Conservation (phyloP, 108 stramenopile species). For the Parietichytrium sp. region DNA sequence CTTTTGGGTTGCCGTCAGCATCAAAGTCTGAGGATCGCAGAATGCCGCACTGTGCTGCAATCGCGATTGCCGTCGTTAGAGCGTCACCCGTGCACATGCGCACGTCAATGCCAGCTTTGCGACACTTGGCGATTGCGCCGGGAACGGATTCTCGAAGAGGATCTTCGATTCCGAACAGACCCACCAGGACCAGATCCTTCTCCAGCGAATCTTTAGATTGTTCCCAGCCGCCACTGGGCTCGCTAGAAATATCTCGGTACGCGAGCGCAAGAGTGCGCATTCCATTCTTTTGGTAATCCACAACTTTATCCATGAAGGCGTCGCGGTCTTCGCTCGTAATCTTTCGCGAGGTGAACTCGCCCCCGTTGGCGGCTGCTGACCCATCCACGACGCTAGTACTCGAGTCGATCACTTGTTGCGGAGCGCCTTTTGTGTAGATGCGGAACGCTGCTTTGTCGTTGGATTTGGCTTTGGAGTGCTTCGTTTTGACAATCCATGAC, state of each 20-base stretch:
- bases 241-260: constrained; percentile 64
- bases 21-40: constrained; percentile 44
- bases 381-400: constrained; percentile 62
- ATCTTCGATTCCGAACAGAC: constrained; percentile 92
- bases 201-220: constrained; percentile 43
- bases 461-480: background rate
- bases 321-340: constrained; percentile 52
- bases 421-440: constrained; percentile 80
- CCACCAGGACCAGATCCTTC: constrained; percentile 69
- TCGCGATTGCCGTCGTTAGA: constrained; percentile 87
- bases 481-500: constrained; percentile 76
- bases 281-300: constrained; percentile 70
- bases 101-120: constrained; percentile 80
- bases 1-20: constrained; percentile 60
- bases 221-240: background rate
- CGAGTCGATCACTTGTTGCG: constrained; percentile 72
- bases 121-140: constrained; percentile 75
- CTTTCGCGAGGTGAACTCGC: constrained; percentile 41
- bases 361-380: constrained; percentile 40
- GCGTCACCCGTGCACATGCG: constrained; percentile 96
- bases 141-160: constrained; percentile 87
- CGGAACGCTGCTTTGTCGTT: constrained; percentile 65
- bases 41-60: constrained; percentile 74
- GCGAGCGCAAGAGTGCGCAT: constrained; percentile 79
- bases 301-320: constrained; percentile 52